These are phyloP conservation scores for Salicornia ramosissima DNA, from an alignment of 148 eudicot species.

Conservation along the genomic window DNA sequence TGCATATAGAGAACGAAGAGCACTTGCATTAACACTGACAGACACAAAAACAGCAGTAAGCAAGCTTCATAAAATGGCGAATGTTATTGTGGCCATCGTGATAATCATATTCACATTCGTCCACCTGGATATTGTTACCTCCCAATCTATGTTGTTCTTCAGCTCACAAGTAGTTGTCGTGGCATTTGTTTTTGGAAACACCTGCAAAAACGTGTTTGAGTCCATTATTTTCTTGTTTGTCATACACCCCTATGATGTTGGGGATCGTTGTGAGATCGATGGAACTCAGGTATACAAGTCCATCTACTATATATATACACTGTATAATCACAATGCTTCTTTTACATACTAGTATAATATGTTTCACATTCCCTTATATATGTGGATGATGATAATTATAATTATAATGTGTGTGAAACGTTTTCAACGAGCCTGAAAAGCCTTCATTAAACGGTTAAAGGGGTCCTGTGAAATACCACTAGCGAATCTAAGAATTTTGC, in stretches of 20 bases:
- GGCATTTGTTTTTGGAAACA: slow-evolving; percentile 75
- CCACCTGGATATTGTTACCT: slow-evolving; percentile 48
- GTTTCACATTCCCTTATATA: neutral
- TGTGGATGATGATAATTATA: too few species aligned
- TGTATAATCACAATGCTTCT: too few species aligned
- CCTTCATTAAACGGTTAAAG: too few species aligned
- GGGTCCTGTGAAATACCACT: too few species aligned
- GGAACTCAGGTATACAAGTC: slow-evolving; percentile 52
- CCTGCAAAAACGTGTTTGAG: slow-evolving; percentile 76
- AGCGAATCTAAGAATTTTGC: too few species aligned
- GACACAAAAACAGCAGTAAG: slow-evolving; percentile 84
- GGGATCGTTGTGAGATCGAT: slow-evolving; percentile 79
- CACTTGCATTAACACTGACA: slow-evolving; percentile 63
- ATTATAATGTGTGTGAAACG: too few species aligned
- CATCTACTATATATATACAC: too few species aligned
- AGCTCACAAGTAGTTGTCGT: slow-evolving; percentile 74
- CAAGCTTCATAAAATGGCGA: slow-evolving; percentile 71
- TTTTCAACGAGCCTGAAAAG: too few species aligned
- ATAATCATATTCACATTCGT: slow-evolving; percentile 36
- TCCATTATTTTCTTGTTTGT: slow-evolving; percentile 75
- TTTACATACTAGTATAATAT: too few species aligned
- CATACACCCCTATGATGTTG: slow-evolving; percentile 78
- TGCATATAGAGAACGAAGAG: slow-evolving; percentile 69
- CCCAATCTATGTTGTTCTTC: slow-evolving; percentile 39
- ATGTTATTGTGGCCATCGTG: slow-evolving; percentile 45